A percentile compares a stretch with the other conserved stretches of the same genome.
Evolutionary conservation across 441 rosid genomes (phyloP).

Genomic region (Euphorbia celastroides): DNA sequence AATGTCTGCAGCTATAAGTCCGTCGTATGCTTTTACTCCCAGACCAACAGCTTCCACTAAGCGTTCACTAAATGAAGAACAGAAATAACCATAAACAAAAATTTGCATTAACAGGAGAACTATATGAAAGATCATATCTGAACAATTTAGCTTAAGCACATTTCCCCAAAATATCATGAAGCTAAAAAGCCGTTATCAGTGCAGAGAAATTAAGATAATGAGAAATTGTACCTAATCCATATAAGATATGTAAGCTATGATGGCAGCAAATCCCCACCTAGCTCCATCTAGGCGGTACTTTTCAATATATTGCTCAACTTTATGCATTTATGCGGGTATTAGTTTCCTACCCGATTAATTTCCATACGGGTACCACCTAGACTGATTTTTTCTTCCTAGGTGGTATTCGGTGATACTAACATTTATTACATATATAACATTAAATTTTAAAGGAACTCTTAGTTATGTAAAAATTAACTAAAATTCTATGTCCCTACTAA

Average conservation of each 20-base stretch:
- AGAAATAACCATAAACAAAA: background rate
- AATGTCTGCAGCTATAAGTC: slow-evolving; percentile 35
- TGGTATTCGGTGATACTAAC: no score
- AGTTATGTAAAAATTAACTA: no score
- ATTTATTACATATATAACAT: no score
- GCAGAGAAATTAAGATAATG: background rate
- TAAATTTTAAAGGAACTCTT: no score
- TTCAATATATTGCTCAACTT: no score
- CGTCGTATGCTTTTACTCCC: slow-evolving; percentile 24
- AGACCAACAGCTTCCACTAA: slow-evolving; percentile 23
- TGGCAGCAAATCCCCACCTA: no score
- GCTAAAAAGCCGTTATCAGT: background rate
- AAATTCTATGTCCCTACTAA: no score
- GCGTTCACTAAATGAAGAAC: slow-evolving; percentile 18
- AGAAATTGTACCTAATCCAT: background rate
- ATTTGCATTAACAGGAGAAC: background rate
- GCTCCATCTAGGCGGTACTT: no score
- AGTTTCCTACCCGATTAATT: no score
- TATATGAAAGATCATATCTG: background rate
- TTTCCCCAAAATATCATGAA: background rate
- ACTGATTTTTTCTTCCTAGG: no score
- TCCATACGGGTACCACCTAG: no score
- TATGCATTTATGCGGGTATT: no score
- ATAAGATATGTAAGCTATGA: background rate
- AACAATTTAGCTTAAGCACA: background rate